Percentiles rank a stretch among this genome's conserved stretches.
Conservation (phyloP, 805 yeast species). For the Saccharomycopsis capsularis region DNA sequence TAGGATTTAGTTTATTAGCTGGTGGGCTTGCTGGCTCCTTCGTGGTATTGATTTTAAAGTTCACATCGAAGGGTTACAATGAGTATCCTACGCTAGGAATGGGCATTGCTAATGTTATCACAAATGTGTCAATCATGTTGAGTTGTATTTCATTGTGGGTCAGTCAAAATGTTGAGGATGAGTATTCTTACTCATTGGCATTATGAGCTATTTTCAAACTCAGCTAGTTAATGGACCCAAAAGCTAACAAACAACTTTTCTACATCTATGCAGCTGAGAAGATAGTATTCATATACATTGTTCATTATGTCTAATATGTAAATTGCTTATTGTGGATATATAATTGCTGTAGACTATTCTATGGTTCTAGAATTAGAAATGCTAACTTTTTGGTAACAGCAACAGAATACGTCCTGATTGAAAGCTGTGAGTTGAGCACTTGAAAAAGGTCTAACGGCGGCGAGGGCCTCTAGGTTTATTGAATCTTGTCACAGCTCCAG, state of each 20-base stretch:
- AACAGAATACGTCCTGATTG: no score
- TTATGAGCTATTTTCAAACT: constrained; percentile 44
- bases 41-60: constrained; percentile 80
- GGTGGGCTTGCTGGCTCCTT: constrained; percentile 92
- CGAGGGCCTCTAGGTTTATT: constrained; percentile 21
- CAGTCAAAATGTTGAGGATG: constrained; percentile 93
- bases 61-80: constrained; percentile 64
- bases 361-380: neutral
- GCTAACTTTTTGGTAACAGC: neutral
- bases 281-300: no score
- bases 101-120: constrained; percentile 85
- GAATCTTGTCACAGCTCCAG: constrained; percentile 17
- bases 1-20: constrained; percentile 89
- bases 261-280: no score
- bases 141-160: constrained; percentile 90
- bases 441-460: constrained; percentile 10
- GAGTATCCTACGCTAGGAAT: constrained; percentile 85
- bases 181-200: constrained; percentile 86
- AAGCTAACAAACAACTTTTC: no score
- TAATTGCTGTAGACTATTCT: neutral
- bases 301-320: neutral
- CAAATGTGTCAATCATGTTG: constrained; percentile 72
- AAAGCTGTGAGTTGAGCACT: no score
- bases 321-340: neutral
- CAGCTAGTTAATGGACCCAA: no score